Conservation (phyloP, 192 early-diverging fungal species). For the Umbelopsis ramanniana region DNA sequence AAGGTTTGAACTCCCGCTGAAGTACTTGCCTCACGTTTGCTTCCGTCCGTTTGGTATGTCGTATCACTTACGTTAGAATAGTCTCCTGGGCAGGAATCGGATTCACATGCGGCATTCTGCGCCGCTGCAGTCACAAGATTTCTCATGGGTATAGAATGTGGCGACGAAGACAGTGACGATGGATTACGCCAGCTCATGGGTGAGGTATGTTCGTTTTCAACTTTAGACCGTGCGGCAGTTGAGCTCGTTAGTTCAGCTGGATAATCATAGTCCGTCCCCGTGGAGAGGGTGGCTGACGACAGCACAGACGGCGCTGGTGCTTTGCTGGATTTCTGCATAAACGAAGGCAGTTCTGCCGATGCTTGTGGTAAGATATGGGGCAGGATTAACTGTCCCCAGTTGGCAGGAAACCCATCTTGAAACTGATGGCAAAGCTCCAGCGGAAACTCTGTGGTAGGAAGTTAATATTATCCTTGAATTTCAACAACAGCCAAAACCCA, state of each 20-base stretch:
- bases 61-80: constrained; percentile 15
- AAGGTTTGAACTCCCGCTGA: background rate
- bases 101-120: background rate
- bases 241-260: background rate
- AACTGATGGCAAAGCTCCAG: constrained; percentile 1
- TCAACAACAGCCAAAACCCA: no score
- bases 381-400: constrained; percentile 4
- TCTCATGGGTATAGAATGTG: background rate
- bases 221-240: background rate
- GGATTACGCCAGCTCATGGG: constrained; percentile 10
- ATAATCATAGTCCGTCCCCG: constrained; percentile 9
- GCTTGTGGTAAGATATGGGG: background rate
- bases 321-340: background rate
- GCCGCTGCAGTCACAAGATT: background rate
- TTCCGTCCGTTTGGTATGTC: background rate
- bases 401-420: background rate
- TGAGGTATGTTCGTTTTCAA: background rate
- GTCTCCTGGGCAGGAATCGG: constrained; percentile 8
- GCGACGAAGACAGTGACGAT: background rate
- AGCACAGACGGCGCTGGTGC: background rate
- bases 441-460: background rate
- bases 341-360: background rate
- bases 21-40: background rate
- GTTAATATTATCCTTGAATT: no score
- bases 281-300: background rate